These are phyloP conservation scores for Pyricularia pennisetigena DNA, from an alignment of 2,329 filamentous ascomycete species.

Conservation along the genomic window DNA sequence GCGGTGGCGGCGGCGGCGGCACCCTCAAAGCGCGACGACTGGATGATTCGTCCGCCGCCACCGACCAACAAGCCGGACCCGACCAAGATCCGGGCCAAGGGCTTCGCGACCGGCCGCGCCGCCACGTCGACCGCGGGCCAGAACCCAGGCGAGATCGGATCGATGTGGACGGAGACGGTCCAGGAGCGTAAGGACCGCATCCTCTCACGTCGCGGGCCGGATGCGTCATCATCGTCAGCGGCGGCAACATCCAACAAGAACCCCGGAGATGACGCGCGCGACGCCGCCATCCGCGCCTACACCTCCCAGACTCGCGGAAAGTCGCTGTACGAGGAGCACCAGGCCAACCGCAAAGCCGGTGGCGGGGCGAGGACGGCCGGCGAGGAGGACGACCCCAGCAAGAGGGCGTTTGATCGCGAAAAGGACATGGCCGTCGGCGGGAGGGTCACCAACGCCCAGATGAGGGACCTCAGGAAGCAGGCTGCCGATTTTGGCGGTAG, in stretches of 20 bases:
- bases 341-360: conserved; percentile 18
- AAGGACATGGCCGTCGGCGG: conserved; percentile 83
- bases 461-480: conserved; percentile 68
- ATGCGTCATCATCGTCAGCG: conserved; percentile 34
- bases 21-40: conserved; percentile 65
- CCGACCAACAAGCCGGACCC: conserved; percentile 57
- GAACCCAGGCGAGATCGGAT: conserved; percentile 33
- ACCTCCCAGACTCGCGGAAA: conserved; percentile 44
- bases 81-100: conserved; percentile 70
- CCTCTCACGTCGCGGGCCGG: conserved; percentile 43
- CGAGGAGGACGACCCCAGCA: conserved; percentile 84
- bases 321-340: conserved; percentile 52
- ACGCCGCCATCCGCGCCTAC: conserved; percentile 34
- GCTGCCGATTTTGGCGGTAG: conserved; percentile 73
- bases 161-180: conserved; percentile 85
- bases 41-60: conserved; percentile 63
- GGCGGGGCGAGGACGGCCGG: conserved; percentile 30
- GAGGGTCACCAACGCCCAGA: conserved; percentile 62
- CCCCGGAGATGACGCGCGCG: conserved; percentile 43
- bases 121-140: conserved; percentile 25
- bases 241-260: conserved; percentile 27
- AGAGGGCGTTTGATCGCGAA: conserved; percentile 78
- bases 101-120: conserved; percentile 62
- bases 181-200: conserved; percentile 70
- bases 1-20: conserved; percentile 20